phyloP scores from a whole-genome alignment of 768 basidiomycete genomes.

The Tylopilus subfusipes region DNA sequence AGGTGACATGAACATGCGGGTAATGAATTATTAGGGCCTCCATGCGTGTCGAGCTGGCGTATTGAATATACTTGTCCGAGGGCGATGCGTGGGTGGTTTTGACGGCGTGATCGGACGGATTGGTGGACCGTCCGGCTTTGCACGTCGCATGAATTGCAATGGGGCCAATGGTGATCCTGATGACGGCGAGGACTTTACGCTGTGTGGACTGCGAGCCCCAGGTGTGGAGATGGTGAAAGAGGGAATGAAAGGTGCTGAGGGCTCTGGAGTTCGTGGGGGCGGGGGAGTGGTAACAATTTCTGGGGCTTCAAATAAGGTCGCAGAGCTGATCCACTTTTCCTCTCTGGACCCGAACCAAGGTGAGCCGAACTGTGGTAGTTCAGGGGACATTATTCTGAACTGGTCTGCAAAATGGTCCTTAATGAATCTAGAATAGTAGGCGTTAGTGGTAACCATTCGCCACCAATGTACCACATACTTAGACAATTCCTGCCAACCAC shows the following conservation, averaged over 20 bases:
- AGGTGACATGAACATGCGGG: conserved; percentile 14
- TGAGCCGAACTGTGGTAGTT: conserved; percentile 50
- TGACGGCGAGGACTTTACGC: conserved; percentile 49
- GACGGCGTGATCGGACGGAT: conserved; percentile 65
- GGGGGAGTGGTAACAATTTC: conserved; percentile 38
- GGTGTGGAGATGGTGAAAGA: conserved; percentile 61
- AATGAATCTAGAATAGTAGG: conserved; percentile 61
- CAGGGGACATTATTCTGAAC: conserved; percentile 63
- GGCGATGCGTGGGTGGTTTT: conserved; percentile 48
- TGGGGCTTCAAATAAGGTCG: conserved; percentile 59
- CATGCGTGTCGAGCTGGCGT: conserved; percentile 56
- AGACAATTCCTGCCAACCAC: conserved; percentile 90
- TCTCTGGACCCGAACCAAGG: conserved; percentile 43
- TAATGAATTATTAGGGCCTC: conserved; percentile 50
- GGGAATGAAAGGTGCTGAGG: conserved; percentile 51
- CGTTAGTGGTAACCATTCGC: neutral
- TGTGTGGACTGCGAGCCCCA: conserved; percentile 42
- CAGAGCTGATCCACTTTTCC: conserved; percentile 83
- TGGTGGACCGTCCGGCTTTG: conserved; percentile 53
- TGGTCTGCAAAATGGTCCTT: conserved; percentile 82
- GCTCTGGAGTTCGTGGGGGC: conserved; percentile 67
- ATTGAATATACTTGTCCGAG: conserved; percentile 38
- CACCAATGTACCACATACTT: conserved; percentile 52
- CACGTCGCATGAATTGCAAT: conserved; percentile 81
- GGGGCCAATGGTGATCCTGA: conserved; percentile 75